Evolutionary conservation across 371 early-diverging fungal genomes (phyloP), one percentile per base, ranked within the genome.

Genomic region (Sporodiniella umbellata): DNA sequence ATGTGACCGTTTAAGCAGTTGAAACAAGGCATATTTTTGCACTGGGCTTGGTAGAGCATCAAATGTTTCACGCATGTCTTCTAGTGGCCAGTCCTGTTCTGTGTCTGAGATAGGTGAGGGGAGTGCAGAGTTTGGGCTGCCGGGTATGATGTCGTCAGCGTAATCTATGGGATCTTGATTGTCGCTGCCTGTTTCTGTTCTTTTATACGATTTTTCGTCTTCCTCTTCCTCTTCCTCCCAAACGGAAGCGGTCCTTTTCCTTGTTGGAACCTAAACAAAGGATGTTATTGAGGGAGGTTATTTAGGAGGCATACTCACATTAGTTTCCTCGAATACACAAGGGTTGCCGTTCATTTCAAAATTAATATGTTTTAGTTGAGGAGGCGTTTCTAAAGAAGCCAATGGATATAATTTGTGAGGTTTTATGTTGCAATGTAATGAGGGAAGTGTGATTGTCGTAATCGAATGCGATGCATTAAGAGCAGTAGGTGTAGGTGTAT

Each of bases 1-100:
- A 15, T 70, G 60, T 3, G 76, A 70, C 33, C 70, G 42, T 45
- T 68, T 69, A 8, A 75, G 47, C 11, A 75, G 56, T 48, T 75
- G 72, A 42, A 75, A 70, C 45, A 72, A 51, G 24, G 72, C 50
- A 38, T 70, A 72, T 4, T 60, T 57, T 37, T 72, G 67, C 44
- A 66, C 58, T 2, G 62, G 25, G 8, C 47, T 42, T 14, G 76
- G 53, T 12, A 75, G 50, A 19, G 56, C 48, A 30, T 70, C 70
- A 58, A 63, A 75, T 42, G 59, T 51, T n/a, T 67, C 58, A 39
- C 67, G 43, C 45, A 72, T 47, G 23, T 30, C 21, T 25, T 44
- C 22, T 5, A 40, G 31, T 21, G 30, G 38, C 45, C 22, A 22
- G 46, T 21, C 42, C 31, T 23, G 19, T 2, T 45, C 38, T 30